Evolutionary conservation across 2,329 filamentous ascomycete genomes (phyloP), one percentile per base, ranked within the genome.

Genomic region (Sporothrix sp.): DNA sequence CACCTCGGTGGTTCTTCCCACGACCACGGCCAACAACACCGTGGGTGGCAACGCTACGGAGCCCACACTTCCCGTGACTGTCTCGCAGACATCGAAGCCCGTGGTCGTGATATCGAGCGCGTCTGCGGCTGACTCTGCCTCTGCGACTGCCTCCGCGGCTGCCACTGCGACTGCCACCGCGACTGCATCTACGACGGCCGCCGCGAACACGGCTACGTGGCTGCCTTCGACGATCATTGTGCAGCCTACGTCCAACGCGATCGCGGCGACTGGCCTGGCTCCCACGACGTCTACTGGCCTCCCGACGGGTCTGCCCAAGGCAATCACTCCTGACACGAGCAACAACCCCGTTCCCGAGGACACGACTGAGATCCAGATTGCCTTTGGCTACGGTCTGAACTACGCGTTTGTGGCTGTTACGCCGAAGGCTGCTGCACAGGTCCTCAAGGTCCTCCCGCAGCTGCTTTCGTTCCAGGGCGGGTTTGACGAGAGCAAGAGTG

Each of bases 321-420:
- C 86, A 38, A 90, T 96, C 57, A 78, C 82, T 25, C 87, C 88
- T 8, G 77, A 76, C 51, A 76, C 77, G 27, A 73, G 76, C 44
- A 71, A 73, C 18, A 58, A 64, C 9, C 53, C 68, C 4, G 65
- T 73, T 16, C 85, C 87, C 0, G 67, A 73, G 3, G 85, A 86
- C 58, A 81, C 78, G 1, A 81, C 79, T 4, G 68, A 86, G 58
- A 83, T 95, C 58, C 88, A 95, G 63, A 76, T 97, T 56, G 93
- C 86, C 30, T 96, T 97, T 75, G 71, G 79, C 48, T 84, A 81
- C 61, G 77, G 79, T 1, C 75, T 95, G 58, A 91, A 94, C 69
- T 98, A 93, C 66, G 70, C 77, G 8, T 95, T 94, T 62, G 85
- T 97, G 25, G 82, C 84, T 10, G 72, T 71, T 20, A 81, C 84